Evolutionary conservation across 495 filamentous ascomycete genomes (phyloP), one percentile per base, ranked within the genome.

Genomic region (Aspergillus homomorphus): DNA sequence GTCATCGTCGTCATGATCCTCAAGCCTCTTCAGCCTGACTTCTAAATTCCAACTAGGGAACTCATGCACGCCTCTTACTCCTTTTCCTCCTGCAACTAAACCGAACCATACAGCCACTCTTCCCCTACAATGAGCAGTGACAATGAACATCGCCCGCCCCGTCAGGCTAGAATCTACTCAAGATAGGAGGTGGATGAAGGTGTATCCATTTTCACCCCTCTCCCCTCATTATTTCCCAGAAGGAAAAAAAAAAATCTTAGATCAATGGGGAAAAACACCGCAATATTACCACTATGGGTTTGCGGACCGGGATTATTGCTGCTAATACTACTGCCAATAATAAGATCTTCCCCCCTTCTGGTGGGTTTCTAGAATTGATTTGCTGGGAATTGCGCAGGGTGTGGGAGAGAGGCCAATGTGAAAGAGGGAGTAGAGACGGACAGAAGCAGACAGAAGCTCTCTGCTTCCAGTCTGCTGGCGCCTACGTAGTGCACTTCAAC

Each of bases 371-470:
- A 38, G 33, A 38, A 38, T 38, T 38, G 33, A 38, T 38, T 38
- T 38, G 33, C 33, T 38, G 33, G 33, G 33, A 12, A 38, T 38
- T 38, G 33, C 33, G 33, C 33, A 38, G 33, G 33, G 33, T 38
- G 2, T 38, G 33, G 5, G 33, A 38, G 10, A 38, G 33, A 38
- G 33, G 33, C 33, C 33, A 38, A 12, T 12, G 33, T 38, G 33
- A 38, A 38, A 38, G 33, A 28, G 15, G 23, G 45, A 26, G 23
- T 50, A 50, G 48, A 50, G 48, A 50, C 48, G 48, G 22, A 50
- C 22, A 50, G 48, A 50, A 50, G 16, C 48, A 26, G 23, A 50
- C 21, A 50, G 48, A 50, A 50, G 21, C 48, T 21, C 14, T 23
- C 23, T 12, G 23, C 8, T 50, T 16, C 28, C 12, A 28, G 48